A percentile compares a stretch with the other conserved stretches of the same genome.
Conservation (phyloP, 257 asterid genomes). For the Jacaranda mimosifolia region DNA sequence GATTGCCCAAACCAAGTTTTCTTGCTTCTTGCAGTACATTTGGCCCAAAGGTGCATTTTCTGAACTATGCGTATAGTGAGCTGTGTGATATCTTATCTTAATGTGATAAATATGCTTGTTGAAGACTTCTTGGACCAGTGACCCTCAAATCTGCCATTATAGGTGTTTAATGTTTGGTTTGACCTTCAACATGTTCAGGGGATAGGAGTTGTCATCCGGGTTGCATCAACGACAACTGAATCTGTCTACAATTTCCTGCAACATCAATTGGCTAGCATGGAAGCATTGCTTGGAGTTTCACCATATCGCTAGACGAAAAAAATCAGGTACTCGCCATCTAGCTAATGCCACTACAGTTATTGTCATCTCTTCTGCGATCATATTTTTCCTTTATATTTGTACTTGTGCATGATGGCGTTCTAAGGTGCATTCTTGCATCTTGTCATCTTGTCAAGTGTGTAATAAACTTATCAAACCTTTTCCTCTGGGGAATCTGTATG, state of each 20-base stretch:
- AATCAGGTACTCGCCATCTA: slow-evolving; percentile 9
- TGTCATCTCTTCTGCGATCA: background rate
- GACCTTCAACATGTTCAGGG: slow-evolving; percentile 49
- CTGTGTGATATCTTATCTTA: background rate
- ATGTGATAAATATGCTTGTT: background rate
- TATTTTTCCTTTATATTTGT: background rate
- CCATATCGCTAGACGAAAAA: slow-evolving; percentile 62
- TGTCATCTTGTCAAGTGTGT: background rate
- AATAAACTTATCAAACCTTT: too few relatives aligned
- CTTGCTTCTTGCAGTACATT: slow-evolving; percentile 85
- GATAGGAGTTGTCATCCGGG: slow-evolving; percentile 72
- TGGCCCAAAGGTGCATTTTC: slow-evolving; percentile 76
- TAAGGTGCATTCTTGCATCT: background rate
- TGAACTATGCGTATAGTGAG: background rate
- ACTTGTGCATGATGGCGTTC: background rate
- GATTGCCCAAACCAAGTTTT: slow-evolving; percentile 60
- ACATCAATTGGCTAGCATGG: slow-evolving; percentile 67
- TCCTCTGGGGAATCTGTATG: too few relatives aligned
- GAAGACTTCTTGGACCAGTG: background rate
- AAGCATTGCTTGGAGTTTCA: slow-evolving; percentile 73
- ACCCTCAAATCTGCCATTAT: background rate
- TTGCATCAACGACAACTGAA: slow-evolving; percentile 88
- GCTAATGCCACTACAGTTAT: background rate
- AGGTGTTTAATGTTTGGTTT: too few relatives aligned
- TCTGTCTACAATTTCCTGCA: slow-evolving; percentile 78